Conservation (phyloP, 106 monocot species). For the Acorus gramineus region DNA sequence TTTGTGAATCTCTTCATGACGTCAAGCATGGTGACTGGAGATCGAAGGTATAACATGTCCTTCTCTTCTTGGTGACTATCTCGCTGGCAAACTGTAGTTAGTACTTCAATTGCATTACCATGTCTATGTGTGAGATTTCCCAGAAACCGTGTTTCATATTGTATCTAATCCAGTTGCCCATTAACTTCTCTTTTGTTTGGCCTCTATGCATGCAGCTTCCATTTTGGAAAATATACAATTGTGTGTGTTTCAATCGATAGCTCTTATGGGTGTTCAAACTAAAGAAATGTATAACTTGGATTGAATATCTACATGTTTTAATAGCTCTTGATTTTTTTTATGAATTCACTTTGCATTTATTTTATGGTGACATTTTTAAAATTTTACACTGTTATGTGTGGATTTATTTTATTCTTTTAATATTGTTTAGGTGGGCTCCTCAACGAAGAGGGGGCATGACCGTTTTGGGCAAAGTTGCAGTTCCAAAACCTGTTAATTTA, state of each 20-base stretch:
- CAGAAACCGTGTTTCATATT: too few species aligned
- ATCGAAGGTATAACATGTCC: conserved; percentile 12
- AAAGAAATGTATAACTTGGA: too few species aligned
- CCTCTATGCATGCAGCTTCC: too few species aligned
- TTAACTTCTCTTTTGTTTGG: too few species aligned
- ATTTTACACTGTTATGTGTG: not conserved
- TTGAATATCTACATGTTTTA: too few species aligned
- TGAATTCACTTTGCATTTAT: too few species aligned
- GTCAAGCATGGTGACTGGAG: conserved; percentile 25
- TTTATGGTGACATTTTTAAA: not conserved
- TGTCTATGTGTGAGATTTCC: not conserved
- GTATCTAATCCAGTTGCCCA: too few species aligned
- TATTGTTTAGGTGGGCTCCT: conserved; percentile 33
- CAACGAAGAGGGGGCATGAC: conserved; percentile 47
- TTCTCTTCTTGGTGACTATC: not conserved
- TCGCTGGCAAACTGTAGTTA: not conserved
- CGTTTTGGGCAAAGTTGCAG: conserved; percentile 38
- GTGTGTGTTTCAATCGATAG: too few species aligned
- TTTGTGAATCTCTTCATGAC: conserved; percentile 3
- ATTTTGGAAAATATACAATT: too few species aligned
- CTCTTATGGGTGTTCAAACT: too few species aligned
- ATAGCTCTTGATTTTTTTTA: too few species aligned
- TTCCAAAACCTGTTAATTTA: conserved; percentile 63
- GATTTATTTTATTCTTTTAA: not conserved
- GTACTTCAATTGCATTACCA: not conserved